Evolutionary conservation across 2,329 filamentous ascomycete genomes (phyloP), one percentile per base, ranked within the genome.

Genomic region (Spiromastix sp.): DNA sequence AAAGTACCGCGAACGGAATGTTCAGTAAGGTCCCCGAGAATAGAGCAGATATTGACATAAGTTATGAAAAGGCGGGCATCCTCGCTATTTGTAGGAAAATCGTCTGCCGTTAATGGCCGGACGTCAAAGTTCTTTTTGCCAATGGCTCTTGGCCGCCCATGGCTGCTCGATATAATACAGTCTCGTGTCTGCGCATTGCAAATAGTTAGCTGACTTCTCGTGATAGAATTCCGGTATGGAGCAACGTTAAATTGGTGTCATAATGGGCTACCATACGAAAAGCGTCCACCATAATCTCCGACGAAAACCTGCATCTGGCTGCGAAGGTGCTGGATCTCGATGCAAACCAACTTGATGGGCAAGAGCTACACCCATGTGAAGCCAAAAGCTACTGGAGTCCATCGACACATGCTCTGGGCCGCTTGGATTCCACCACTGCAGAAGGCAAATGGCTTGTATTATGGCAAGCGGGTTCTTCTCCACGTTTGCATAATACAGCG

Each of bases 271-370:
- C 15, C 32, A 13, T 34, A 34, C 32, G 20, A 34, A 25, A 25
- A 34, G 22, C 11, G 32, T 34, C 32, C 32, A 34, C 32, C 32
- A 34, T 27, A 34, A 6, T 13, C 32, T 19, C 21, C 32, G 32
- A 34, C 22, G 32, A 27, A 32, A 26, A 25, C 52, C 32, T 8
- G 36, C 41, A 35, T 45, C 36, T 55, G 47, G 9, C 40, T 32
- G 32, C 8, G 21, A 15, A 50, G 54, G 4, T 42, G 45, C 9
- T 33, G 55, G 54, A 30, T 59, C 54, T 21, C 50, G 42, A 38
- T 59, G 55, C 21, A 59, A 42, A 2, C 55, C 54, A 27, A 57
- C 44, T 30, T 59, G 55, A 43, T 56, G 56, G 2, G 55, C 54
- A 17, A 59, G 37, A 2, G 52, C 54, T 16, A 50, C 47, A 34